Conservation (phyloP, 495 filamentous ascomycete species). For the Daldinia caldariorum region DNA sequence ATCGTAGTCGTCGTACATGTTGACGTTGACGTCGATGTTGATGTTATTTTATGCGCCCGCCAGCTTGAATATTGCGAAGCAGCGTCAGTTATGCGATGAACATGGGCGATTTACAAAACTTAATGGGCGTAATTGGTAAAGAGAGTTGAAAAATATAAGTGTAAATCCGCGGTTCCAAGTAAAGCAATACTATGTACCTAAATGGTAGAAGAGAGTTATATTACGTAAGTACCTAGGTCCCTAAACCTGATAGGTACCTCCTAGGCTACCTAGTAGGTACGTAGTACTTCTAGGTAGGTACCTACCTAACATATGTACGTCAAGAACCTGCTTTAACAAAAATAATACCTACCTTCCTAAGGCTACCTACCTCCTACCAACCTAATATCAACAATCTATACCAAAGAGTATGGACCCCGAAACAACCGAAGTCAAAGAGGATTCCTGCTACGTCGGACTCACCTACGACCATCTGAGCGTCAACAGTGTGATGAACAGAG, state of each 20-base stretch:
- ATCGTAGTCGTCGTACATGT: constrained; percentile 44
- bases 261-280: constrained; percentile 9
- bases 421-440: constrained; percentile 45
- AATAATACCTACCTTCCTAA: background rate
- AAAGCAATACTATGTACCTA: no score
- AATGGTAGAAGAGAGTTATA: background rate
- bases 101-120: background rate
- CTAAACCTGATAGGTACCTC: no score
- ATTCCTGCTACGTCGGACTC: constrained; percentile 65
- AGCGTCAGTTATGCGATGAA: background rate
- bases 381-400: background rate
- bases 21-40: constrained; percentile 9
- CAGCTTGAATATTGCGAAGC: background rate
- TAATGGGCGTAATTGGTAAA: background rate
- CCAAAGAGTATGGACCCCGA: constrained; percentile 29
- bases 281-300: background rate
- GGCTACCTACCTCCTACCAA: background rate
- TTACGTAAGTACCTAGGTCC: constrained; percentile 7
- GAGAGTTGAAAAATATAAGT: background rate
- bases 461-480: constrained; percentile 72
- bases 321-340: background rate
- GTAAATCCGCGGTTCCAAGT: background rate
- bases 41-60: background rate
- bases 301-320: background rate
- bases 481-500: constrained; percentile 67